phyloP scores from a whole-genome alignment of 2,329 filamentous ascomycete species.

The Talaromyces marneffei region DNA sequence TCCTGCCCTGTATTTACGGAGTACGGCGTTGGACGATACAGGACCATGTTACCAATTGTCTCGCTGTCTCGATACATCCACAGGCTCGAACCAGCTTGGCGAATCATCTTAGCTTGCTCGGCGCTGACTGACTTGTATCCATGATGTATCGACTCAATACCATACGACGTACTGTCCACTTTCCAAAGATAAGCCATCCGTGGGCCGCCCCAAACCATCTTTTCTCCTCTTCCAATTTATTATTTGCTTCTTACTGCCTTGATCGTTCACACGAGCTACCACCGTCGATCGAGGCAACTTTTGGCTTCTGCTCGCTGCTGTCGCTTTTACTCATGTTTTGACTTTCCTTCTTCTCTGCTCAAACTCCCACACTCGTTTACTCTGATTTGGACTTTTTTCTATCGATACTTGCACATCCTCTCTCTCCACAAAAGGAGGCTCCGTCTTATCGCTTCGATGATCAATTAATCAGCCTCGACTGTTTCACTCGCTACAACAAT shows the following conservation, averaged over 20 bases:
- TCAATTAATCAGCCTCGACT: background rate
- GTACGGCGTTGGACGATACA: no score
- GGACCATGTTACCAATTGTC: background rate
- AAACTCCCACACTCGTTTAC: conserved; percentile 3
- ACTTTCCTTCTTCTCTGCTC: conserved; percentile 1
- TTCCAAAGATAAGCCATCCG: background rate
- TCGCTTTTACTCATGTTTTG: background rate
- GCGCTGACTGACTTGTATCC: background rate
- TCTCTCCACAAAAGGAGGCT: background rate
- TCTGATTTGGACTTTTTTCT: background rate
- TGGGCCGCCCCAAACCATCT: background rate
- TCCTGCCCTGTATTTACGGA: accelerated
- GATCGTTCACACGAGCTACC: background rate
- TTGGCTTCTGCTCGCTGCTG: background rate
- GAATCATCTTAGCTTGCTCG: background rate
- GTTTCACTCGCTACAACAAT: background rate
- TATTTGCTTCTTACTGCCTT: background rate
- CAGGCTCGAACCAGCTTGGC: no score
- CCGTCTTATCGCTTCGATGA: conserved; percentile 1
- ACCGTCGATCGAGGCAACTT: background rate
- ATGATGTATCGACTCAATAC: background rate
- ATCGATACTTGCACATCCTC: background rate
- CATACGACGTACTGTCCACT: background rate
- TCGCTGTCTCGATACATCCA: background rate
- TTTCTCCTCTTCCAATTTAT: background rate